A percentile compares a stretch with the other conserved stretches of the same genome.
phyloP scores from a whole-genome alignment of 106 monocot genomes.

The Dendrobium officinale region DNA sequence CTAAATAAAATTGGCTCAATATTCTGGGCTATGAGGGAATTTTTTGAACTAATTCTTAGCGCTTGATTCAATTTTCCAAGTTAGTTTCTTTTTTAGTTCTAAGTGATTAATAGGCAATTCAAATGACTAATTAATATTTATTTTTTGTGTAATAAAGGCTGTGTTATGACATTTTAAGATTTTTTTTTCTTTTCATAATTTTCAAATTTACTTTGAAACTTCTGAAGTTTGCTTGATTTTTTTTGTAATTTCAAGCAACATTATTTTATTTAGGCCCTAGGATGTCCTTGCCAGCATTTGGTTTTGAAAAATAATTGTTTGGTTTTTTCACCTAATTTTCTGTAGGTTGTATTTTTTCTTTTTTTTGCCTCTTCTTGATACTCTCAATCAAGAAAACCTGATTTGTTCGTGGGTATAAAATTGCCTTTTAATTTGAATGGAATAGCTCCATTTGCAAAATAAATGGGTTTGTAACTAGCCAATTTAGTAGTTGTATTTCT shows the following conservation, averaged over 20 bases:
- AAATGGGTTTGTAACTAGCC: neutral
- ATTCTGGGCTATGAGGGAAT: neutral
- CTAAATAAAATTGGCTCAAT: neutral
- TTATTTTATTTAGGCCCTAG: neutral
- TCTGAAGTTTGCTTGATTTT: neutral
- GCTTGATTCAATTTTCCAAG: too few species aligned
- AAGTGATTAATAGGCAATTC: neutral
- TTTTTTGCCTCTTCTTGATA: neutral
- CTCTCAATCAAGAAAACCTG: neutral
- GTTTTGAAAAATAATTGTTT: neutral
- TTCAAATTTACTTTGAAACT: neutral
- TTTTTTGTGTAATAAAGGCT: neutral
- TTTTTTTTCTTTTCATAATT: neutral
- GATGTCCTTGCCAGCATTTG: neutral
- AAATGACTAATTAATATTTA: neutral
- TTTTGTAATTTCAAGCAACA: neutral
- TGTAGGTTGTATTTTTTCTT: neutral
- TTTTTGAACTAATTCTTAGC: too few species aligned
- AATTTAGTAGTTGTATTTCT: slow-evolving; percentile 2
- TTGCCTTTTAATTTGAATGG: neutral
- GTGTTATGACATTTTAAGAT: neutral
- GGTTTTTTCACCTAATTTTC: neutral
- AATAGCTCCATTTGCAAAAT: neutral
- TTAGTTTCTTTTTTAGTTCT: neutral
- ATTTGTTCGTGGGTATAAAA: neutral